Conservation (phyloP, 495 filamentous ascomycete species). For the Penicillium tannophilum region DNA sequence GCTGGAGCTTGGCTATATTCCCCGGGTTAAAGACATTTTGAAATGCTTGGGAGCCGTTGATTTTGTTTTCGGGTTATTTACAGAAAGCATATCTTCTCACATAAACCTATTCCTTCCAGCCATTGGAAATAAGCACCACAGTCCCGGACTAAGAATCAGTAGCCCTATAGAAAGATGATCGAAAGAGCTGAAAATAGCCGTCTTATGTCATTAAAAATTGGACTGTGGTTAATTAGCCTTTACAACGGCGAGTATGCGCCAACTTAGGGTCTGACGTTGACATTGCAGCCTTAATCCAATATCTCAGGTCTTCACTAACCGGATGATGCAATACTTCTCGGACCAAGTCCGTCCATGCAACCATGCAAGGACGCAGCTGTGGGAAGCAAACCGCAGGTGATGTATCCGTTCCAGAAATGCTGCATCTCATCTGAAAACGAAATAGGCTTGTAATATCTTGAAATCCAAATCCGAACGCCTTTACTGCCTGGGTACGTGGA, state of each 20-base stretch:
- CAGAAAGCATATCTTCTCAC: neutral
- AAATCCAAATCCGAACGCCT: no score
- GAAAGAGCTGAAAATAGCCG: no score
- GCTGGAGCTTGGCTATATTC: neutral
- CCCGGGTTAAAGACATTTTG: neutral
- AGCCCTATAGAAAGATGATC: no score
- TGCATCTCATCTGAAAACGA: neutral
- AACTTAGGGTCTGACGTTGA: neutral
- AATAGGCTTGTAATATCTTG: neutral
- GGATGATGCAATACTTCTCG: neutral
- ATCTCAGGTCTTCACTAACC: neutral
- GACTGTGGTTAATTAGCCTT: no score
- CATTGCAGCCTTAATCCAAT: neutral
- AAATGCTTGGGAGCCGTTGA: neutral
- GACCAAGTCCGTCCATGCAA: neutral
- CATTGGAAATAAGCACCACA: no score
- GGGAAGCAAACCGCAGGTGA: neutral
- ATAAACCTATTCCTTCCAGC: no score
- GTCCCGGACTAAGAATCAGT: no score
- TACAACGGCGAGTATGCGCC: no score
- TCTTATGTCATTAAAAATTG: no score
- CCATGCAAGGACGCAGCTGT: neutral
- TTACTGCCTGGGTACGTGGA: no score
- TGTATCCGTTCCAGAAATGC: neutral
- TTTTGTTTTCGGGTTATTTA: neutral